Conservation (phyloP, 176 grass and related monocot species). For the Oryza nivara region DNA sequence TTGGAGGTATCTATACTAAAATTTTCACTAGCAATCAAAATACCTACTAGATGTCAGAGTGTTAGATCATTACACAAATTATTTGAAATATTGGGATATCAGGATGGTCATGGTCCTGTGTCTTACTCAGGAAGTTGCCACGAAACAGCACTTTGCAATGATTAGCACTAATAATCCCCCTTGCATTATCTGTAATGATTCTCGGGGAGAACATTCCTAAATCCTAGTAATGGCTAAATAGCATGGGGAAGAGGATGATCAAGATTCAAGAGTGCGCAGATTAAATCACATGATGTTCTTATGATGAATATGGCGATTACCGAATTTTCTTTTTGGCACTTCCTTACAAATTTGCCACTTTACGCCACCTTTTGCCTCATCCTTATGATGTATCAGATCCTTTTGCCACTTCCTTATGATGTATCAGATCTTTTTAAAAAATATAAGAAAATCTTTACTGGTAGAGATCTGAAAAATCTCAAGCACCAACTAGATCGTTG, state of each 20-base stretch:
- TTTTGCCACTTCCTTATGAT: neutral
- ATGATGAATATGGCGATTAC: constrained; percentile 1
- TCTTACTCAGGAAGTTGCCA: constrained; percentile 47
- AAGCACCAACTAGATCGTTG: constrained; percentile 25
- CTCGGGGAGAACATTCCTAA: constrained; percentile 37
- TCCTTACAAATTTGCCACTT: neutral
- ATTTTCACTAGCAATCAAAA: constrained; percentile 22
- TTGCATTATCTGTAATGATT: constrained; percentile 27
- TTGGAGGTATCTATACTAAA: constrained; percentile 36
- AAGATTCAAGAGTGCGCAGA: neutral
- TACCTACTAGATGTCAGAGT: constrained; percentile 33
- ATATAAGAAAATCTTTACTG: neutral
- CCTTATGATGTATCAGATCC: neutral
- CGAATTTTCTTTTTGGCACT: neutral
- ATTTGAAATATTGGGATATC: constrained; percentile 24
- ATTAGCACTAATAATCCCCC: constrained; percentile 33
- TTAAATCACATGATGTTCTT: constrained; percentile 20
- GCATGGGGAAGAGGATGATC: neutral
- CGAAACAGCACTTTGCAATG: constrained; percentile 33
- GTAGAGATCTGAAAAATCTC: constrained; percentile 24
- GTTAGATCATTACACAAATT: constrained; percentile 40
- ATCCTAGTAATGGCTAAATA: neutral
- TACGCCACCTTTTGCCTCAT: neutral
- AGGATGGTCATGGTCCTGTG: neutral
- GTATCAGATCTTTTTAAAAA: neutral